Evolutionary conservation across 75 land plant species (phyloP), one percentile per base, ranked within the genome.

Genomic region (Adiantum capillusveneris): DNA sequence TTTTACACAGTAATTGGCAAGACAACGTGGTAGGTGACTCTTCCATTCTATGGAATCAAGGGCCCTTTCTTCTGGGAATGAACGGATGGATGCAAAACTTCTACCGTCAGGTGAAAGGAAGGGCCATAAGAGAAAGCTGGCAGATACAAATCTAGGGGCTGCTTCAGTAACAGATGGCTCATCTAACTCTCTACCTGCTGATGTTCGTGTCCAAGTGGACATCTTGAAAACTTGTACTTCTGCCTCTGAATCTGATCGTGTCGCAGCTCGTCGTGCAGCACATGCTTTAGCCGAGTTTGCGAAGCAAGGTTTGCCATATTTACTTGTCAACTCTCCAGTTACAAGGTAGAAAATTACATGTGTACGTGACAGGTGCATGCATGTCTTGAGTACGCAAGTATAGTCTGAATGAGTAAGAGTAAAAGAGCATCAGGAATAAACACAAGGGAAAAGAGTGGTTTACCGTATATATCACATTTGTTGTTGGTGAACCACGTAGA

Each of bases 211-310:
- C 7, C 90, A 89, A 66, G 85, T 95, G 13, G 65, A 66, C 19
- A 63, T 81, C 19, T 87, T 95, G 57, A 62, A 76, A 56, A 59
- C 69, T 18, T 41, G 69, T 43, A 75, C 75, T 64, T 86, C 99
- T 6, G 84, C 88, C 84, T 62, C 44, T 20, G 86, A 81, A 44
- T 30, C 70, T 26, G 96, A 95, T 75, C 90, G 99, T 0, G 42
- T 69, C 2, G 79, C 86, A 18, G 96, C 99, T 43, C 82, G 86
- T 29, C 75, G 79, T 29, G 99, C 96, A 42, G 78, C 88, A 26
- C 99, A 95, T 37, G 72, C 75, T 48, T 74, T 95, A 19, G 87
- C 99, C 13, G 99, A 95, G 67, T 83, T 95, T 26, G 91, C 99
- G 2, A 95, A 95, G 63, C 85, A 90, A 72, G 99, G 99, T 78